Percentiles rank a stretch among this genome's conserved stretches.
Conservation (phyloP, 495 filamentous ascomycete genomes). For the Saxophila tyrrhenica region DNA sequence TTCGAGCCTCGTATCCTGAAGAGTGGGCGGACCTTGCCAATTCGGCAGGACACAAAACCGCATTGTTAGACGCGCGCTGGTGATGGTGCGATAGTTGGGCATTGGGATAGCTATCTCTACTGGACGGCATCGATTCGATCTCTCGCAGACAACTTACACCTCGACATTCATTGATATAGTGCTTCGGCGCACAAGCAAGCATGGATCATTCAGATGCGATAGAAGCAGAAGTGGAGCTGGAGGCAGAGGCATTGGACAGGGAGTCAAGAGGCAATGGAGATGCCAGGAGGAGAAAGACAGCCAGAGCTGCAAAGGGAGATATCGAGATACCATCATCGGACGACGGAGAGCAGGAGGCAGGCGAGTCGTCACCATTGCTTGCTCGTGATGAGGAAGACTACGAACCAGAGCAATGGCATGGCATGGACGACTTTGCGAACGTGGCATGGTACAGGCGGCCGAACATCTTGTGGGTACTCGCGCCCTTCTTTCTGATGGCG, state of each 20-base stretch:
- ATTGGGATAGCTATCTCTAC: not conserved
- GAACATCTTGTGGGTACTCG: conserved; percentile 78
- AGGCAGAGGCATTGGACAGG: not conserved
- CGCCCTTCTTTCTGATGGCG: conserved; percentile 62
- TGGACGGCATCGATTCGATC: no score
- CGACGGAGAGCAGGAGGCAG: not conserved
- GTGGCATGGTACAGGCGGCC: conserved; percentile 62
- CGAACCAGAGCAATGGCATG: conserved; percentile 28
- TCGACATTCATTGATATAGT: no score
- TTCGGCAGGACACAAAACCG: no score
- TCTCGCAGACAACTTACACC: no score
- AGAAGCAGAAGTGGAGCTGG: conserved; percentile 17
- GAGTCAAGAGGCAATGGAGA: not conserved
- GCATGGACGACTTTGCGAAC: conserved; percentile 48
- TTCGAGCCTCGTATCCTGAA: no score
- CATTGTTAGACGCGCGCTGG: not conserved
- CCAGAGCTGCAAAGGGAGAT: conserved; percentile 6
- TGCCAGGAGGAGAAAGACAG: not conserved
- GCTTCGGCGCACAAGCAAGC: no score
- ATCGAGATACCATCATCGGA: conserved; percentile 1
- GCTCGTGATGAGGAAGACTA: conserved; percentile 3
- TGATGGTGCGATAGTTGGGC: not conserved
- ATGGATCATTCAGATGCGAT: conserved; percentile 17
- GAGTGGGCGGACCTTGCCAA: no score
- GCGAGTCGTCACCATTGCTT: conserved; percentile 13